Evolutionary conservation across 305 asterid genomes (phyloP).

Genomic region (Fraxinus albicans): DNA sequence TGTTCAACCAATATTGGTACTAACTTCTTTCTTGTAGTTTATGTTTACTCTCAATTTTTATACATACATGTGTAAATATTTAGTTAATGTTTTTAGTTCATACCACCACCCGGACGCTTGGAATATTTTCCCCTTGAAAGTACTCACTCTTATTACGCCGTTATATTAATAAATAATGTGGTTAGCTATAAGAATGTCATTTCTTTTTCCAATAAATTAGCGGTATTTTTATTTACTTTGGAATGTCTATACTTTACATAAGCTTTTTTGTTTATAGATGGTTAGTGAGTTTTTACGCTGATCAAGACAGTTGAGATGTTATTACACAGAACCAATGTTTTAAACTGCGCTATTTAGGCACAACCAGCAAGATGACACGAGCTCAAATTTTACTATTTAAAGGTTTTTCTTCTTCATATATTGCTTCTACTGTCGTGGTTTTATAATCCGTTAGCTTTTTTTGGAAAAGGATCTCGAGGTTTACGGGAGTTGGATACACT

Average conservation of each 20-base stretch:
- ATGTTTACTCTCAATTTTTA: background rate
- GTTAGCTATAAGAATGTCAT: background rate
- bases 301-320: background rate
- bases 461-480: background rate
- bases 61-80: background rate
- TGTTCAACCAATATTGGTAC: background rate
- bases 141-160: background rate
- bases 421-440: background rate
- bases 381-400: background rate
- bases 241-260: background rate
- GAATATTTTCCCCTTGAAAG: background rate
- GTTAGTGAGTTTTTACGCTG: background rate
- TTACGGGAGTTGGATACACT: background rate
- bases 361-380: background rate
- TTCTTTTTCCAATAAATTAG: background rate
- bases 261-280: background rate
- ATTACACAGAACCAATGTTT: background rate
- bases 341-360: background rate
- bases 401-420: background rate
- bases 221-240: background rate
- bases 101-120: background rate
- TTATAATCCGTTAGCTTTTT: background rate
- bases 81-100: background rate
- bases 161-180: background rate
- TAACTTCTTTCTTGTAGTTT: background rate